These are phyloP conservation scores for Paralagenidium karlingii DNA, from an alignment of 352 stramenopile species.

Conservation along the genomic window DNA sequence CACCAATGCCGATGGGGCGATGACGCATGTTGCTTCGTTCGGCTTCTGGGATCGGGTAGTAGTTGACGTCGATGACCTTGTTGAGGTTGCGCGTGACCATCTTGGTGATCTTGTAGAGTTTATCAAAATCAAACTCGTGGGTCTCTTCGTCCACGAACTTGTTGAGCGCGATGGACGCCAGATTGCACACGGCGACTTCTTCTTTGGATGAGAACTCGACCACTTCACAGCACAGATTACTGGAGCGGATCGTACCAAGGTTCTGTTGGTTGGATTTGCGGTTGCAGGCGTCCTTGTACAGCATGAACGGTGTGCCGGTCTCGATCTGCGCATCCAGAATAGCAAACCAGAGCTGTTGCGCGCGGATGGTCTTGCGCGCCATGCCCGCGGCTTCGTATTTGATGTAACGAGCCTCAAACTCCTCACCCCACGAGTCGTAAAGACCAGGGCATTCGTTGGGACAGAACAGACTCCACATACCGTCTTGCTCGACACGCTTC, in stretches of 20 bases:
- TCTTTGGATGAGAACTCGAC: slow-evolving; percentile 97
- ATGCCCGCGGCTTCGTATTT: slow-evolving; percentile 94
- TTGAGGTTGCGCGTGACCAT: slow-evolving; percentile 97
- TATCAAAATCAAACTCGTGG: slow-evolving; percentile 94
- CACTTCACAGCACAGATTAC: slow-evolving; percentile 99
- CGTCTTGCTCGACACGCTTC: slow-evolving; percentile 96
- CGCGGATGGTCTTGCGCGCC: slow-evolving; percentile 92
- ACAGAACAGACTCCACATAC: slow-evolving; percentile 96
- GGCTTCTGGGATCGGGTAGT: slow-evolving; percentile 91
- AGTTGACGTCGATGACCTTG: slow-evolving; percentile 99
- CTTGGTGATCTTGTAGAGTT: slow-evolving; percentile 92
- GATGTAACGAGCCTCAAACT: slow-evolving; percentile 94
- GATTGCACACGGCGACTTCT: slow-evolving; percentile 98
- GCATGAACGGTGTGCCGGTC: slow-evolving; percentile 99
- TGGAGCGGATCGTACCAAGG: slow-evolving; percentile 98
- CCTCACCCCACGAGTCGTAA: slow-evolving; percentile 87
- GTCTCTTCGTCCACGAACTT: slow-evolving; percentile 86
- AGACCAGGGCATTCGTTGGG: slow-evolving; percentile 96
- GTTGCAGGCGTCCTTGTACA: slow-evolving; percentile 99
- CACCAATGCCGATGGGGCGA: slow-evolving; percentile 96
- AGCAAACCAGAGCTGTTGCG: slow-evolving; percentile 97
- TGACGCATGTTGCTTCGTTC: slow-evolving; percentile 95
- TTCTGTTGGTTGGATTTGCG: slow-evolving; percentile 99
- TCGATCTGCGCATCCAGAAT: slow-evolving; percentile 98
- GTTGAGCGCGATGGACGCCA: slow-evolving; percentile 94